Percentiles rank a stretch among this genome's conserved stretches.
Evolutionary conservation across 192 early-diverging fungal species (phyloP).

Genomic region (Oehlia diaphana): DNA sequence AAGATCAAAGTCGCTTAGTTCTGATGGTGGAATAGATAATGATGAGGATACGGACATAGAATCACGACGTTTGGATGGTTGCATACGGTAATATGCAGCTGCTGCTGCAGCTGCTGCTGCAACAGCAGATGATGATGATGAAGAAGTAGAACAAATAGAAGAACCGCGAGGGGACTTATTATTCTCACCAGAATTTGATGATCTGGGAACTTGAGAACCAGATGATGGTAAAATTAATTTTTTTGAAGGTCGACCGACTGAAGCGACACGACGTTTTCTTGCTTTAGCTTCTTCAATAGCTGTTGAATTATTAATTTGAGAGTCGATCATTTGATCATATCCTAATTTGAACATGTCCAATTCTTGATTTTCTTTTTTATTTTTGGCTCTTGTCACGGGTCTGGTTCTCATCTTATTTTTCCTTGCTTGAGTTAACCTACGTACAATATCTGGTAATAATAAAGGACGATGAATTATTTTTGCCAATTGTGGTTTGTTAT

Average conservation of each 20-base stretch:
- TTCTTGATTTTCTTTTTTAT: constrained; percentile 16
- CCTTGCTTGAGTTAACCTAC: not conserved
- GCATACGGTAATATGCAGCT: not conserved
- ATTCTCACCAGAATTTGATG: not conserved
- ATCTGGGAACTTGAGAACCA: not conserved
- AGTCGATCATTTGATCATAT: not conserved
- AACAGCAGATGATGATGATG: not conserved
- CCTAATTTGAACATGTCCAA: not conserved
- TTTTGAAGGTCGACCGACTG: not conserved
- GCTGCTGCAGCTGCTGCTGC: not conserved
- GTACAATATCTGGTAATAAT: constrained; percentile 15
- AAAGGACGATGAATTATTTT: constrained; percentile 24
- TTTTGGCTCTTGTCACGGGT: constrained; percentile 21
- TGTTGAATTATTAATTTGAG: not conserved
- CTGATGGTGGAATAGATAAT: constrained; percentile 15
- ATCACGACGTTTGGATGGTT: not conserved
- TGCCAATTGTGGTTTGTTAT: not conserved
- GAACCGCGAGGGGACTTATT: constrained; percentile 3
- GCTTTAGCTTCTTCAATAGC: not conserved
- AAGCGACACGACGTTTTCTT: not conserved
- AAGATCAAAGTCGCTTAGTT: constrained; percentile 22
- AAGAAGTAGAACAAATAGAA: constrained; percentile 1
- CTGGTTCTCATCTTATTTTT: constrained; percentile 11
- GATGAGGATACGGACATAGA: constrained; percentile 22
- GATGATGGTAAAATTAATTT: not conserved